Evolutionary conservation across 2,329 filamentous ascomycete species (phyloP), one percentile per base, ranked within the genome.

Genomic region (Alternaria sp.): DNA sequence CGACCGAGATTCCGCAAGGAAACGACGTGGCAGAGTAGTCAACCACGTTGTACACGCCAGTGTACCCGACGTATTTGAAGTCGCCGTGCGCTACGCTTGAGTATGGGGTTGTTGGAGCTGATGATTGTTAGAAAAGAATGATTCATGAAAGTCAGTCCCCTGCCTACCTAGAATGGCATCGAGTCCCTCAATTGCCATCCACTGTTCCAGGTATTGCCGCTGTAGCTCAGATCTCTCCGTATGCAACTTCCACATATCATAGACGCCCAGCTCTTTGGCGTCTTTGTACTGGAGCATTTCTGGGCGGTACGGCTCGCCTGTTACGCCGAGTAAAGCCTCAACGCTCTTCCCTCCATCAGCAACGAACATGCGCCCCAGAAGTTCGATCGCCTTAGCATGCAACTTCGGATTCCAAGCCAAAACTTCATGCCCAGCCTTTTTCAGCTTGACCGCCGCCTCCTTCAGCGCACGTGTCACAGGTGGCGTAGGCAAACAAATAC

Each of bases 331-430:
- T 49, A 84, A 76, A 12, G 78, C 75, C 53, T 74, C 54, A 4
- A 85, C 76, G 11, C 81, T 83, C 61, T 83, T 83, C 1, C 83
- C 85, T n/a, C 85, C 85, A 59, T 87, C 85, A 11, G 83, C 82
- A 12, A 84, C 70, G 65, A 86, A 86, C 77, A 84, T 81, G 19
- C 76, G 73, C 0, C 62, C 77, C 40, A 87, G 80, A 7, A 88
- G 79, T 45, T 82, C 79, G 74, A 86, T 81, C 0, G 83, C 84
- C 56, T 85, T 79, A 17, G 78, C 73, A 66, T 89, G 89, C 57
- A 85, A 81, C 66, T 83, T 81, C 21, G 85, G 78, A 68, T 86
- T 75, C 84, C 88, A 86, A 4, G 88, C 84, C 5, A 89, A 79
- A 60, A 90, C 73, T 49, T 90, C 84, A 68, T 88, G 82, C 17